phyloP scores from a whole-genome alignment of 345 rosid genomes.

The Firmiana major region DNA sequence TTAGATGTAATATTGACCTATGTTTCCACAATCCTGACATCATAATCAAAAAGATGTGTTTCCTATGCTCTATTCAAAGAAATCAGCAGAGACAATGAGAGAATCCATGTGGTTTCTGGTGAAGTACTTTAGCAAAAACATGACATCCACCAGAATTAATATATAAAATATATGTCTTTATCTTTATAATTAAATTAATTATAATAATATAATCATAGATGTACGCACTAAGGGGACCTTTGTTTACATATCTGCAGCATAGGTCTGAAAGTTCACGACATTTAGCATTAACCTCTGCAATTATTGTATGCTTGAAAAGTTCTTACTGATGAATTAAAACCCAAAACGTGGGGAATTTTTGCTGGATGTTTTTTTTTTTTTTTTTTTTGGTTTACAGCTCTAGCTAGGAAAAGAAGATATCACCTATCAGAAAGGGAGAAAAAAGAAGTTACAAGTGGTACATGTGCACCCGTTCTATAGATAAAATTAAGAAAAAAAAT shows the following conservation, averaged over 20 bases:
- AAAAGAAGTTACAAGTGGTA: neutral
- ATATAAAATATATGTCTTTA: neutral
- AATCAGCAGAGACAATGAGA: neutral
- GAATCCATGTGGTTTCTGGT: neutral
- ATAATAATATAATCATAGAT: neutral
- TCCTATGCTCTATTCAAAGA: neutral
- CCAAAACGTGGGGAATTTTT: neutral
- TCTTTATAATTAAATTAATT: neutral
- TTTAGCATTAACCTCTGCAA: neutral
- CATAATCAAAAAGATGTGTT: neutral
- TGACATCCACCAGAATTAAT: neutral
- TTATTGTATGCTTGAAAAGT: neutral
- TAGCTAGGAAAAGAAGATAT: neutral
- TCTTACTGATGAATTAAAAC: neutral
- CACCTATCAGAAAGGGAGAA: neutral
- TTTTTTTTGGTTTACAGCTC: neutral
- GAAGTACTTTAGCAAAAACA: neutral
- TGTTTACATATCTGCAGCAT: neutral
- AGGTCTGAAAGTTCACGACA: neutral
- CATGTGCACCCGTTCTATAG: neutral
- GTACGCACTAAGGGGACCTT: neutral
- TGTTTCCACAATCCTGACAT: neutral
- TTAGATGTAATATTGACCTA: neutral
- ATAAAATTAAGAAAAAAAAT: too few relatives aligned
- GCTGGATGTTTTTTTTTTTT: neutral